Base-by-base conservation (phyloP, 257 asterid genomes). In the Fraxinus cuspidata region DNA sequence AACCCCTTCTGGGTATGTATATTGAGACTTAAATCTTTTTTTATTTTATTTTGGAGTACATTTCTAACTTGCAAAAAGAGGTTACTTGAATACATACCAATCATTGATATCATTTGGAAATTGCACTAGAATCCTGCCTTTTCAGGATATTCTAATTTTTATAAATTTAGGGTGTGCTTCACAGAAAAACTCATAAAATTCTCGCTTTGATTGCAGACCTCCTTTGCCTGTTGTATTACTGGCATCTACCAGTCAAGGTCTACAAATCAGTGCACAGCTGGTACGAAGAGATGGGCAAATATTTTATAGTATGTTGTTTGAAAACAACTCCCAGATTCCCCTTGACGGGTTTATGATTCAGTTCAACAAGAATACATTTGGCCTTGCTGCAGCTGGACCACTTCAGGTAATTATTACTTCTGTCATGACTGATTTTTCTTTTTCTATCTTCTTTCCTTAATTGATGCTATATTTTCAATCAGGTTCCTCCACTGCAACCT, bases 291-390 rank as follows among this genome's bases (percentile, higher is more conserved):
- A 93, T 60, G 97, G 96, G 44, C 97, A 93, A 83, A 78, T 96
- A 85, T 93, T 90, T 78, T 96, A 96, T 88, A 89, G 89, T 92
- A 93, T 96, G 99, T 70, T 90, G 77, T 91, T 96, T 78, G 97
- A 94, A 88, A 96, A 96, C 86, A 88, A 88, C 86, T 73, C 97
- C 69, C 95, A 90, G 83, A 64, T 79, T 77, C 88, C 97, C 32
- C 95, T 96, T 72, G 99, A 96, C 80, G 98, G 99, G 47, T 96
- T 96, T 77, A 90, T 96, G 99, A 94, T 96, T 84, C 99, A 96
- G 84, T 96, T 96, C 86, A 96, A 96, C 90, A 96, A 94, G 90
- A 95, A 94, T 83, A 89, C 98, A 38, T 94, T 96, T 83, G 99
- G 99, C 74, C 96, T 96, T 76, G 96, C 97, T 25, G 95, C 98